These are phyloP conservation scores for Aspergillus sp. DNA, from an alignment of 2,329 filamentous ascomycete genomes.

Conservation along the genomic window DNA sequence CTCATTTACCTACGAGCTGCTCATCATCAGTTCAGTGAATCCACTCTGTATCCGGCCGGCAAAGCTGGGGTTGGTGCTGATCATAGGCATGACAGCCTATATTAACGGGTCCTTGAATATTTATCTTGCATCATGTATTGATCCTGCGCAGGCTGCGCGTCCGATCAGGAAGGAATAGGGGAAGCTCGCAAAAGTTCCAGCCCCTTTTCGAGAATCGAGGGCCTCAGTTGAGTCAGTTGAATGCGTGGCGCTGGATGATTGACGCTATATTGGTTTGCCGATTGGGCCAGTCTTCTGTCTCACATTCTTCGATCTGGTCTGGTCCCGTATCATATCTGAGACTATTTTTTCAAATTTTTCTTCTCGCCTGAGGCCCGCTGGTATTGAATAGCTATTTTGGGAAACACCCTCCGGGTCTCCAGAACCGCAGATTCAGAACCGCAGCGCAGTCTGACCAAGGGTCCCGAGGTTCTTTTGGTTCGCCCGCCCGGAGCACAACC, in stretches of 20 bases:
- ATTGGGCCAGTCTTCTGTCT: slow-evolving; percentile 10
- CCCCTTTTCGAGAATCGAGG: slow-evolving; percentile 9
- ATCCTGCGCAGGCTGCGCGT: background rate
- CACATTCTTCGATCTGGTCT: slow-evolving; percentile 12
- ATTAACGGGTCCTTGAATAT: background rate
- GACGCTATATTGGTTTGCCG: slow-evolving; percentile 13
- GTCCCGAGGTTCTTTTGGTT: background rate
- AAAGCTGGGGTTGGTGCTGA: slow-evolving; percentile 1
- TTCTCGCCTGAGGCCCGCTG: background rate
- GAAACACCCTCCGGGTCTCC: background rate
- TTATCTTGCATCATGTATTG: background rate
- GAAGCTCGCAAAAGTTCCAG: background rate
- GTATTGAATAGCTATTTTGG: slow-evolving; percentile 4
- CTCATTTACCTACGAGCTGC: background rate
- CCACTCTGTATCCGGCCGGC: background rate
- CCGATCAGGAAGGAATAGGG: background rate
- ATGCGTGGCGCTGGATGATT: slow-evolving; percentile 18
- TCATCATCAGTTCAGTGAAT: background rate
- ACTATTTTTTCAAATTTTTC: slow-evolving; percentile 1
- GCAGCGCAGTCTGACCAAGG: background rate
- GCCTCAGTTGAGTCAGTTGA: background rate
- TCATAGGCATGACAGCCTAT: background rate
- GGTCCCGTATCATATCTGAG: slow-evolving; percentile 6
- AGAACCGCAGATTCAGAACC: background rate
- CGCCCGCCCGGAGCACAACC: background rate